Percentiles rank a stretch among this genome's conserved stretches.
These are phyloP conservation scores for Epicoccum nigrum DNA, from an alignment of 2,329 filamentous ascomycete genomes.

Conservation along the genomic window DNA sequence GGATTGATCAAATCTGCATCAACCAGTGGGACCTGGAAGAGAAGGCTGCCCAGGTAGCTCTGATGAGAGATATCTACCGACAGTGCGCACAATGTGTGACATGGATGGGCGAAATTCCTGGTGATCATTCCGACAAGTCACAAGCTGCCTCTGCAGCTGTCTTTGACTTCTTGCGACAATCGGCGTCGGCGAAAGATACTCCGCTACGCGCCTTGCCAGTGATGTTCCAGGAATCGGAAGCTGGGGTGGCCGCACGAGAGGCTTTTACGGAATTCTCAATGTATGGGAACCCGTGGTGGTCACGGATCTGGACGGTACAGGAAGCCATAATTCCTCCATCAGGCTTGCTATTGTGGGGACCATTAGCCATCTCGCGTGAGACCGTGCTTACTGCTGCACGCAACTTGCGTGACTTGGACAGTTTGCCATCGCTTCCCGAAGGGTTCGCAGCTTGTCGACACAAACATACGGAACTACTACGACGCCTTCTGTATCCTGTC, in stretches of 20 bases:
- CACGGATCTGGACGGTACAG: slow-evolving; percentile 28
- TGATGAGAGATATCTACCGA: slow-evolving; percentile 39
- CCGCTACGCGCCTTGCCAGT: slow-evolving; percentile 3
- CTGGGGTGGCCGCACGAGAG: slow-evolving; percentile 6
- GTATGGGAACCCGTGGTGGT: slow-evolving; percentile 30
- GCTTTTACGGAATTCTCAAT: slow-evolving; percentile 23
- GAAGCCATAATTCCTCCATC: slow-evolving; percentile 22
- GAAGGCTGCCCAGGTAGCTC: slow-evolving; percentile 28
- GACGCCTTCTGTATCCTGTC: slow-evolving; percentile 22
- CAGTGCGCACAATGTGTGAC: slow-evolving; percentile 25
- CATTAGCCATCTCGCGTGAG: slow-evolving; percentile 9
- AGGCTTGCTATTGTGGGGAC: slow-evolving; percentile 21
- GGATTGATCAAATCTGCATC: slow-evolving; percentile 42
- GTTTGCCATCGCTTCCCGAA: background rate
- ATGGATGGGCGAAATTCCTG: slow-evolving; percentile 31
- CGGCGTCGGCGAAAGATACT: slow-evolving; percentile 3
- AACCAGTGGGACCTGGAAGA: slow-evolving; percentile 33
- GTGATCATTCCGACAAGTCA: background rate
- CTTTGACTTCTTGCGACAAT: slow-evolving; percentile 20
- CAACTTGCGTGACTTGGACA: slow-evolving; percentile 8
- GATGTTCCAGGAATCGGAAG: slow-evolving; percentile 8
- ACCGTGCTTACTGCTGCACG: slow-evolving; percentile 6
- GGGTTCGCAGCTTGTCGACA: slow-evolving; percentile 1
- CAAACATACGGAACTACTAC: slow-evolving; percentile 12
- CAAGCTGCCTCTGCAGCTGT: slow-evolving; percentile 13